A percentile compares a stretch with the other conserved stretches of the same genome.
These are phyloP conservation scores for Xylaria sp. DNA, from an alignment of 2,329 filamentous ascomycete genomes.

Conservation along the genomic window DNA sequence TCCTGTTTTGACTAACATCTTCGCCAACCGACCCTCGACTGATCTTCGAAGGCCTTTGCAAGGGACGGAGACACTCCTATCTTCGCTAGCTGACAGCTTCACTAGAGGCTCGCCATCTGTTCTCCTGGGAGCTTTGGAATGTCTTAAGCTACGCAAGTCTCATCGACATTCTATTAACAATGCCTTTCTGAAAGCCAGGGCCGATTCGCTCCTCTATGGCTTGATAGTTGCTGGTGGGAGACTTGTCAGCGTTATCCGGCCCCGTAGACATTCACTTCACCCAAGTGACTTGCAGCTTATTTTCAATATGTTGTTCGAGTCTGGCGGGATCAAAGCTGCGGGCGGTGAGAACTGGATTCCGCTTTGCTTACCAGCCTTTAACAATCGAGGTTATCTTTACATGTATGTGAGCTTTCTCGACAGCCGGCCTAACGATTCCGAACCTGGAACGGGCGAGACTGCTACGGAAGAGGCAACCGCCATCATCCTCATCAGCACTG, in stretches of 20 bases:
- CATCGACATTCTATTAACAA: conserved; percentile 89
- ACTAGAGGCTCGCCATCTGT: conserved; percentile 91
- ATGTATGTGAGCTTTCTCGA: conserved; percentile 99
- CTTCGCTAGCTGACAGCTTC: conserved; percentile 92
- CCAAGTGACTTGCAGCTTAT: conserved; percentile 95
- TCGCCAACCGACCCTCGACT: conserved; percentile 89
- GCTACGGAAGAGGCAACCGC: conserved; percentile 83
- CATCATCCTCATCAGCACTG: conserved; percentile 88
- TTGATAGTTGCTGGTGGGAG: conserved; percentile 91
- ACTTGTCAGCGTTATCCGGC: conserved; percentile 93
- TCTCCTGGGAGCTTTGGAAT: conserved; percentile 89
- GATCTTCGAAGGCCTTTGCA: conserved; percentile 90
- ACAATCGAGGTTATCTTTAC: conserved; percentile 95
- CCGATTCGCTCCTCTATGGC: conserved; percentile 86
- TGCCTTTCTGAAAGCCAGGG: conserved; percentile 80
- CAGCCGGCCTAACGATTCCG: conserved; percentile 59
- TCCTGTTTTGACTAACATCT: conserved; percentile 85
- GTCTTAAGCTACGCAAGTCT: conserved; percentile 88
- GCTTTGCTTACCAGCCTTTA: conserved; percentile 94
- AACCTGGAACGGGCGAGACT: conserved; percentile 59
- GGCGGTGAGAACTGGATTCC: conserved; percentile 98
- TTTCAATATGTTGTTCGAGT: conserved; percentile 99
- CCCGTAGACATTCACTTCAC: conserved; percentile 93
- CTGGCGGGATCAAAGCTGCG: conserved; percentile 87
- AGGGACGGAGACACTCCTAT: conserved; percentile 90